These are phyloP conservation scores for Nelumbo lutea DNA, from an alignment of 164 flowering plant genomes.

Conservation along the genomic window DNA sequence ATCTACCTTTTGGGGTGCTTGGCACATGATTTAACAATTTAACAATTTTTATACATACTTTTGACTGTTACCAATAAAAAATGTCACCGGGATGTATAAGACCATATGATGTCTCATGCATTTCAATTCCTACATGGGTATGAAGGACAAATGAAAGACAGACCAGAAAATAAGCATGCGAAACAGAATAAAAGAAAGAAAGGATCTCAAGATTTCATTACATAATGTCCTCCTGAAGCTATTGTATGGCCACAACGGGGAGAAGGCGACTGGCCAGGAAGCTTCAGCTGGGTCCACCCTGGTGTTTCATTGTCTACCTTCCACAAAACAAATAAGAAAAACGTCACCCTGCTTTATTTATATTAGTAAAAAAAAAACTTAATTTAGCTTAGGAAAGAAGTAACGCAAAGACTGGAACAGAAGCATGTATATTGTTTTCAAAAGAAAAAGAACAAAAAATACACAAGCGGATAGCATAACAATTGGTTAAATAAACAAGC, in stretches of 20 bases:
- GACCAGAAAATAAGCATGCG: not conserved
- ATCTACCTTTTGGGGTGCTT: no score
- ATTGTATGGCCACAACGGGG: slow-evolving; percentile 92
- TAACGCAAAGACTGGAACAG: no score
- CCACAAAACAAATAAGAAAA: slow-evolving; percentile 43
- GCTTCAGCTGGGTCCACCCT: slow-evolving; percentile 98
- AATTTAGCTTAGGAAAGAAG: not conserved
- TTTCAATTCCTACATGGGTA: not conserved
- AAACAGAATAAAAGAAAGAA: not conserved
- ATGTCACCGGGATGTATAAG: no score
- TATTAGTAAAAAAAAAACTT: not conserved
- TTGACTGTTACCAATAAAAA: no score
- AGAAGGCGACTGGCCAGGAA: slow-evolving; percentile 98
- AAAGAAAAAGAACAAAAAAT: not conserved
- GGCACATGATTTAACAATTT: no score
- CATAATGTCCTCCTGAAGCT: slow-evolving; percentile 85
- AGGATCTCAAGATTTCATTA: slow-evolving; percentile 29
- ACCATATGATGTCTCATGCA: not conserved
- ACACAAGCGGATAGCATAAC: not conserved
- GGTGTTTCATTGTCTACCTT: slow-evolving; percentile 96
- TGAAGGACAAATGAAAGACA: not conserved
- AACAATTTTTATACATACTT: no score
- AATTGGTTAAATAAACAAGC: not conserved
- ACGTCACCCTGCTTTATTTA: slow-evolving; percentile 9
- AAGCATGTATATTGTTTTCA: not conserved